Percentiles rank a stretch among this genome's conserved stretches.
These are phyloP conservation scores for Vitis rupestris DNA, from an alignment of 164 flowering plant species.

Conservation along the genomic window DNA sequence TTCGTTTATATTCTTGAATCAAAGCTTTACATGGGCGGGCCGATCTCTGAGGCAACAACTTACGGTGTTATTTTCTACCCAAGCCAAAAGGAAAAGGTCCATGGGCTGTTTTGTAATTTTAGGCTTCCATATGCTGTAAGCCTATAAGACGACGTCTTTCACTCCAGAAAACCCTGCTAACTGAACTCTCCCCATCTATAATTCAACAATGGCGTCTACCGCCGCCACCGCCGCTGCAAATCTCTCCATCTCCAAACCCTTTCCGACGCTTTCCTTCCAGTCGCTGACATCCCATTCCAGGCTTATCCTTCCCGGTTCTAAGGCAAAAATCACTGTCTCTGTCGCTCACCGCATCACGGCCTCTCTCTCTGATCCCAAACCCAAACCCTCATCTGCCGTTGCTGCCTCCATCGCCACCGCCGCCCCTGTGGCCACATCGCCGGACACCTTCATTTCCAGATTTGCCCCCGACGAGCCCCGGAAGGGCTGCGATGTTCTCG, in stretches of 20 bases:
- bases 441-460: constrained; percentile 25
- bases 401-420: constrained; percentile 1
- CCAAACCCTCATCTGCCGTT: constrained; percentile 2
- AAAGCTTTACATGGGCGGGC: too few species aligned
- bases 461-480: constrained; percentile 51
- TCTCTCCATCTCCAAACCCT: not conserved
- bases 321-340: not conserved
- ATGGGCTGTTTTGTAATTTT: not conserved
- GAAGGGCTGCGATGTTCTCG: constrained; percentile 67
- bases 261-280: not conserved
- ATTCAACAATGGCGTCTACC: constrained; percentile 3
- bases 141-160: not conserved
- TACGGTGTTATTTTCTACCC: too few species aligned
- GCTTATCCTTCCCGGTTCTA: not conserved
- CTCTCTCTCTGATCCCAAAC: constrained; percentile 11
- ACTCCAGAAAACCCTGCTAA: not conserved
- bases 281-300: not conserved
- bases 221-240: not conserved
- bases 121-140: not conserved
- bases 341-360: constrained; percentile 5
- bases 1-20: too few species aligned
- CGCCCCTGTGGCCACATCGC: not conserved
- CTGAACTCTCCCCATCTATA: not conserved
- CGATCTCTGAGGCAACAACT: too few species aligned
- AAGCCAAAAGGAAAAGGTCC: too few species aligned